phyloP scores from a whole-genome alignment of 2,329 filamentous ascomycete genomes.

The Triangularia setosa region DNA sequence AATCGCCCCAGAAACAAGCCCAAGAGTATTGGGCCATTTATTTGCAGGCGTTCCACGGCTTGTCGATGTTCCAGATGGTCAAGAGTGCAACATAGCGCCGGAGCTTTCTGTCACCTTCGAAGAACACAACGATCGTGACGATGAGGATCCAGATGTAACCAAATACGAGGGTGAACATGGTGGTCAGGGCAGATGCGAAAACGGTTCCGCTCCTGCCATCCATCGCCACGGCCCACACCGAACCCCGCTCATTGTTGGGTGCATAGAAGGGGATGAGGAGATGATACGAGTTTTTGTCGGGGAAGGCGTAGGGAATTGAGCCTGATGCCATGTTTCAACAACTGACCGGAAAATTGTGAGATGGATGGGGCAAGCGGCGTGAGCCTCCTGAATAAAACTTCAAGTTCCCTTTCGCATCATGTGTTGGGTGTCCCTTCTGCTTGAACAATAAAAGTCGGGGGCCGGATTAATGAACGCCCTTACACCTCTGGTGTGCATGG shows the following conservation, averaged over 20 bases:
- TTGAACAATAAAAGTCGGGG: too few species aligned
- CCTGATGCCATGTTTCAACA: too few species aligned
- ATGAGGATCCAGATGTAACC: constrained; percentile 11
- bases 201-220: not conserved
- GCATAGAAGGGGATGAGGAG: constrained; percentile 5
- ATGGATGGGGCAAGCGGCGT: too few species aligned
- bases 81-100: constrained; percentile 12
- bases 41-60: constrained; percentile 6
- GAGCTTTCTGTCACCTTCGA: not conserved
- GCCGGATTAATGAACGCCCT: too few species aligned
- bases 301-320: not conserved
- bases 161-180: constrained; percentile 10
- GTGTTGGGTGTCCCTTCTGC: too few species aligned
- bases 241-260: not conserved
- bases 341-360: too few species aligned
- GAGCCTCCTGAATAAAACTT: too few species aligned
- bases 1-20: not conserved
- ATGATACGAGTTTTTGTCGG: constrained; percentile 1
- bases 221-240: constrained; percentile 10
- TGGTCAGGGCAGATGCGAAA: constrained; percentile 2
- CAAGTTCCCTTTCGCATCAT: too few species aligned
- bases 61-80: constrained; percentile 6
- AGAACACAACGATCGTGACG: not conserved
- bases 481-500: too few species aligned
- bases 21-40: not conserved